Conservation (phyloP, 305 asterid species). For the Fraxinus baroniana region DNA sequence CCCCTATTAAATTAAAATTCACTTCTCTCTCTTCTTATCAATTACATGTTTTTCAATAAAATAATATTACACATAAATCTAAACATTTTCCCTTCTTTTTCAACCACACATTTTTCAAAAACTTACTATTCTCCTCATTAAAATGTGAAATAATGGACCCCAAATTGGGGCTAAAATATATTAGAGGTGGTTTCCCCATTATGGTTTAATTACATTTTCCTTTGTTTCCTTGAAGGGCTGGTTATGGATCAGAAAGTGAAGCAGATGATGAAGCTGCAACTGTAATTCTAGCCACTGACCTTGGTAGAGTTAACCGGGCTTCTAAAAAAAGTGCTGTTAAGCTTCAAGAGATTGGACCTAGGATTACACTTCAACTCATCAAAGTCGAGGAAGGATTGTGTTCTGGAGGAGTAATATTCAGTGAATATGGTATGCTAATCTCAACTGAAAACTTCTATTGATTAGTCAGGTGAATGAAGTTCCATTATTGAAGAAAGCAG, state of each 20-base stretch:
- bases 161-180: background rate
- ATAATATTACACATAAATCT: too few relatives aligned
- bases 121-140: too few relatives aligned
- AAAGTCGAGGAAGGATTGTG: constrained; percentile 83
- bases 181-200: constrained; percentile 8
- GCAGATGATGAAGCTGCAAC: constrained; percentile 86
- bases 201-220: constrained; percentile 5
- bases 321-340: constrained; percentile 85
- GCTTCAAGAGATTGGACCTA: constrained; percentile 92
- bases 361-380: constrained; percentile 77
- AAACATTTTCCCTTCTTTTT: too few relatives aligned
- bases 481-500: background rate
- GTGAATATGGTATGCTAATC: constrained; percentile 50
- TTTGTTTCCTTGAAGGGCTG: constrained; percentile 55
- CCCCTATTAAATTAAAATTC: too few relatives aligned
- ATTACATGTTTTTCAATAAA: too few relatives aligned
- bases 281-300: constrained; percentile 61
- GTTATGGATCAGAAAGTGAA: constrained; percentile 94
- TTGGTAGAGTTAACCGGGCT: constrained; percentile 78
- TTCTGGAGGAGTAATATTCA: constrained; percentile 68
- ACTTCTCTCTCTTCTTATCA: too few relatives aligned
- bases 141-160: background rate
- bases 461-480: background rate
- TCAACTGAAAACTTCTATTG: background rate
- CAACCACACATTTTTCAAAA: too few relatives aligned